phyloP scores from a whole-genome alignment of 140 eudicot species.

The Anethum foeniculum region DNA sequence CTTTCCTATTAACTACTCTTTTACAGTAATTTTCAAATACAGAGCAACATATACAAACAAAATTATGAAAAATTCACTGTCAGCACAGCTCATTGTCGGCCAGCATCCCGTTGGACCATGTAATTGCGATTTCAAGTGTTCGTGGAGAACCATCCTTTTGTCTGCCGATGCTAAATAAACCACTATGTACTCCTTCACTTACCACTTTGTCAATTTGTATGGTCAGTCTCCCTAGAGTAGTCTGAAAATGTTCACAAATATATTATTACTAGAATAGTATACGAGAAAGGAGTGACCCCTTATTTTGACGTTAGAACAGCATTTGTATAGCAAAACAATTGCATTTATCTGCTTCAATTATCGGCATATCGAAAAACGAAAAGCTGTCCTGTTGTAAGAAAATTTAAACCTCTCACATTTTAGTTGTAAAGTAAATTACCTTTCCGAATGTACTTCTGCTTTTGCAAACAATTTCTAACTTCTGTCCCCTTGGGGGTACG shows the following conservation, averaged over 20 bases:
- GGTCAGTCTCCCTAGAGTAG: conserved; percentile 58
- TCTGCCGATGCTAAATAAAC: conserved; percentile 49
- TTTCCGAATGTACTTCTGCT: conserved; percentile 71
- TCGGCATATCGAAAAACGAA: background rate
- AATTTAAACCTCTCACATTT: background rate
- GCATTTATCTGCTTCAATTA: background rate
- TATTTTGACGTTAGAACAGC: background rate
- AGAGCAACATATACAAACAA: conserved; percentile 3
- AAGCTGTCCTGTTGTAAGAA: background rate
- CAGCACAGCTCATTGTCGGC: conserved; percentile 18
- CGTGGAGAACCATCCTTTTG: conserved; percentile 54
- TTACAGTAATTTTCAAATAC: background rate
- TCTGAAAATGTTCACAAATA: conserved; percentile 29
- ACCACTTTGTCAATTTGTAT: conserved; percentile 80
- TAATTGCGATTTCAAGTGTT: conserved; percentile 65
- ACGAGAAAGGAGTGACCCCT: background rate
- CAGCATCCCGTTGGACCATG: conserved; percentile 58
- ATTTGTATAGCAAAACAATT: background rate
- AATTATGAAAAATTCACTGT: conserved; percentile 1
- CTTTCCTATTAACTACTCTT: background rate
- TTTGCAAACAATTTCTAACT: conserved; percentile 60
- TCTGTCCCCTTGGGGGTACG: conserved; percentile 83
- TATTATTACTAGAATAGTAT: background rate
- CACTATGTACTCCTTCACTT: conserved; percentile 59
- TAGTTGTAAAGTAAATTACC: conserved; percentile 30